These are phyloP conservation scores for Pichia sp. DNA, from an alignment of 1,139 yeast genomes.

Conservation along the genomic window DNA sequence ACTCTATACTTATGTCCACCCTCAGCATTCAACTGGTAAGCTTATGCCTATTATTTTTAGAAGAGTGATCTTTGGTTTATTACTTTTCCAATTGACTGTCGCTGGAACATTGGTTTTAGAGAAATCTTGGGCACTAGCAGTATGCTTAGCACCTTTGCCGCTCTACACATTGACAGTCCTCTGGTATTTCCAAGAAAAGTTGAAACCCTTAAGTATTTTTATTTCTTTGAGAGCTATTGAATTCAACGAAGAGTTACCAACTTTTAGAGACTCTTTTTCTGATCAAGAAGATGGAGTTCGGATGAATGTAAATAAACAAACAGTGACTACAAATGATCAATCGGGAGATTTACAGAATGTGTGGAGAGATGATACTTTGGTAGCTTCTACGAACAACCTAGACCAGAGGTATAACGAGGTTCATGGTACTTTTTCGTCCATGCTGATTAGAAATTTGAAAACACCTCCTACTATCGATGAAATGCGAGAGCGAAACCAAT, in stretches of 20 bases:
- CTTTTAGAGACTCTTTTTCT: background rate
- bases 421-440: background rate
- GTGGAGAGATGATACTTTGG: conserved; percentile 2
- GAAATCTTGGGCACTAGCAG: conserved; percentile 68
- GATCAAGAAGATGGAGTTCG: background rate
- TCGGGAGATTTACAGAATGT: background rate
- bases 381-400: background rate
- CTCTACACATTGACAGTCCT: conserved; percentile 56
- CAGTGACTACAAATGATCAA: background rate
- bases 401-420: background rate
- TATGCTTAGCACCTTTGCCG: conserved; percentile 69
- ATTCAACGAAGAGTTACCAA: conserved; percentile 11
- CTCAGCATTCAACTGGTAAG: conserved; percentile 84
- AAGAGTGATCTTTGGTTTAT: conserved; percentile 61
- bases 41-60: conserved; percentile 81
- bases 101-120: conserved; percentile 80
- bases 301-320: too few species aligned
- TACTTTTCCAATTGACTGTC: conserved; percentile 81
- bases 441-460: background rate
- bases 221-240: conserved; percentile 72
- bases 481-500: conserved; percentile 51
- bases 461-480: conserved; percentile 41
- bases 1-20: conserved; percentile 73
- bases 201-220: conserved; percentile 71
- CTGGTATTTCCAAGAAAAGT: conserved; percentile 77